Evolutionary conservation across 371 early-diverging fungal species (phyloP).

Genomic region (Haplosporangium sp.): DNA sequence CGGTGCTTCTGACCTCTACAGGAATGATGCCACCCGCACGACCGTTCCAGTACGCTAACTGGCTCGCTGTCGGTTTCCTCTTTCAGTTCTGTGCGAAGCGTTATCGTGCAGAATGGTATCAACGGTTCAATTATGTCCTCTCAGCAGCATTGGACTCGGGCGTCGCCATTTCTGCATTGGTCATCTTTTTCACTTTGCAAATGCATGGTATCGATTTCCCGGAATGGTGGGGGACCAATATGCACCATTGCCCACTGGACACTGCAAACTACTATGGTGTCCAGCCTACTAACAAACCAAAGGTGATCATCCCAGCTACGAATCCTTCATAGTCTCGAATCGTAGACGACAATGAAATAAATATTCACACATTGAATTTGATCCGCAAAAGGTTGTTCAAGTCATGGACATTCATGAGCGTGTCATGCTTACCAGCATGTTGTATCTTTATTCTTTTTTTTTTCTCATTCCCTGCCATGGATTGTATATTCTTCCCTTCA

Average conservation of each 20-base stretch:
- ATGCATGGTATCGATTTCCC: slow-evolving; percentile 32
- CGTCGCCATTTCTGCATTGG: slow-evolving; percentile 61
- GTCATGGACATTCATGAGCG: neutral
- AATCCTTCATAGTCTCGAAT: neutral
- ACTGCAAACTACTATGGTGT: slow-evolving; percentile 23
- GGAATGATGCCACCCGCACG: slow-evolving; percentile 55
- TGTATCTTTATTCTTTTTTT: too few relatives aligned
- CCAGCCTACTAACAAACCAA: slow-evolving; percentile 15
- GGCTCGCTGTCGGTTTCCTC: slow-evolving; percentile 71
- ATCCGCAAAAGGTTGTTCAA: neutral
- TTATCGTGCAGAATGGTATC: slow-evolving; percentile 73
- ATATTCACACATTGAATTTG: too few relatives aligned
- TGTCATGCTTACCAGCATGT: too few relatives aligned
- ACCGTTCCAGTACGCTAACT: slow-evolving; percentile 62
- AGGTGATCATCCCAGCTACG: neutral
- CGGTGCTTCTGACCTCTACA: slow-evolving; percentile 57
- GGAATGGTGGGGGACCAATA: slow-evolving; percentile 52
- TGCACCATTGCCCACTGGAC: slow-evolving; percentile 37
- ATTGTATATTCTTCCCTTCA: too few relatives aligned
- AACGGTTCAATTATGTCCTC: slow-evolving; percentile 76
- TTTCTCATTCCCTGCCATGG: too few relatives aligned
- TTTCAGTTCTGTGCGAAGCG: slow-evolving; percentile 71
- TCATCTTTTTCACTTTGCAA: slow-evolving; percentile 65
- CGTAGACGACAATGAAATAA: too few relatives aligned
- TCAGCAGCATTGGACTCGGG: slow-evolving; percentile 85